These are phyloP conservation scores for Barnettozyma siamensis DNA, from an alignment of 805 yeast species.

Conservation along the genomic window DNA sequence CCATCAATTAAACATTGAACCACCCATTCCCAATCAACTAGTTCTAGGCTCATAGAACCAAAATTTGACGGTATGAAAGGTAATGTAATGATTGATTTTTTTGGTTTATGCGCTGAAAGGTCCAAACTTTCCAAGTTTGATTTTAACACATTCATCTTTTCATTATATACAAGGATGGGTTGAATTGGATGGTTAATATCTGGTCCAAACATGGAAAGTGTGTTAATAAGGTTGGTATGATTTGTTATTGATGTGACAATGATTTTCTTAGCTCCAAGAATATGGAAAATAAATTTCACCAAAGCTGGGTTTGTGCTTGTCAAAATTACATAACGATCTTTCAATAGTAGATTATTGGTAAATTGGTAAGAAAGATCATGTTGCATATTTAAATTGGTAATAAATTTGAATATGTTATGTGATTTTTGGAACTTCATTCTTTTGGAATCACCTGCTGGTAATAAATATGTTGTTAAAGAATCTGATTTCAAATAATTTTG, in stretches of 20 bases:
- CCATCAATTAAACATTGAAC: slow-evolving; percentile 51
- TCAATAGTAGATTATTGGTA: slow-evolving; percentile 29
- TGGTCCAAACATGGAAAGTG: slow-evolving; percentile 6
- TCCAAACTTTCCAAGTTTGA: neutral
- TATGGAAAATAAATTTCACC: slow-evolving; percentile 38
- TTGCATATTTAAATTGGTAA: slow-evolving; percentile 31
- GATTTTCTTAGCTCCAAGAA: slow-evolving; percentile 36
- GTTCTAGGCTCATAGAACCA: slow-evolving; percentile 15
- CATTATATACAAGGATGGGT: slow-evolving; percentile 6
- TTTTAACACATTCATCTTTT: slow-evolving; percentile 1
- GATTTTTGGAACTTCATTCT: slow-evolving; percentile 40
- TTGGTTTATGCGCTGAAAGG: neutral
- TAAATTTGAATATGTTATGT: slow-evolving; percentile 40
- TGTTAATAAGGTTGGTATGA: slow-evolving; percentile 4
- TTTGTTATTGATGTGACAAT: slow-evolving; percentile 1
- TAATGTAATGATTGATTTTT: slow-evolving; percentile 1
- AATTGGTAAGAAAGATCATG: slow-evolving; percentile 36
- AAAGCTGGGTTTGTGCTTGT: slow-evolving; percentile 22
- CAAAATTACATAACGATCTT: slow-evolving; percentile 17
- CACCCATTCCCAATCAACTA: slow-evolving; percentile 61
- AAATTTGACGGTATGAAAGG: neutral
- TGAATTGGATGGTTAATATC: slow-evolving; percentile 11
- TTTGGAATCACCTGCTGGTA: slow-evolving; percentile 69
- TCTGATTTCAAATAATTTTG: slow-evolving; percentile 21
- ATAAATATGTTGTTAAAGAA: slow-evolving; percentile 47